phyloP scores from a whole-genome alignment of 352 stramenopile genomes.

The Globisporangium heterothallicum region DNA sequence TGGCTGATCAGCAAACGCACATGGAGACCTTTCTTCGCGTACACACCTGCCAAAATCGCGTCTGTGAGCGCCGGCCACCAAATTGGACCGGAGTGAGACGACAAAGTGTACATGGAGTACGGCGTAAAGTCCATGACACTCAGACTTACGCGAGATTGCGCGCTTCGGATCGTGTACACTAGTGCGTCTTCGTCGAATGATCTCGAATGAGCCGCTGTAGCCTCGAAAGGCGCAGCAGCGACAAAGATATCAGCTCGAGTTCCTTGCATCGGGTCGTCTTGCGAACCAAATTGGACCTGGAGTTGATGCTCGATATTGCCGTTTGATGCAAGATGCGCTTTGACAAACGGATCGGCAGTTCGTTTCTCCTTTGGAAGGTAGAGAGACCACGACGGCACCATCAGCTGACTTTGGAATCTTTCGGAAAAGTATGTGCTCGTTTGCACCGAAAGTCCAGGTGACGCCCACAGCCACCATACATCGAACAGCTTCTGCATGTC shows the following conservation, averaged over 20 bases:
- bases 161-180: constrained; percentile 66
- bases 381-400: constrained; percentile 58
- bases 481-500: constrained; percentile 67
- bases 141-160: constrained; percentile 44
- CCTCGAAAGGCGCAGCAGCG: constrained; percentile 54
- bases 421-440: constrained; percentile 52
- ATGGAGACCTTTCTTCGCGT: constrained; percentile 40
- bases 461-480: constrained; percentile 65
- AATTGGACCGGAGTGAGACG: constrained; percentile 39
- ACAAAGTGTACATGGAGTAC: constrained; percentile 56
- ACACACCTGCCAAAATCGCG: constrained; percentile 50
- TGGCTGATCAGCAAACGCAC: constrained; percentile 71
- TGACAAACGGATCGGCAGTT: constrained; percentile 41
- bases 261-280: background rate
- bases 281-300: constrained; percentile 15
- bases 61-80: constrained; percentile 65
- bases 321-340: constrained; percentile 28
- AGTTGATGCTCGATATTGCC: constrained; percentile 57
- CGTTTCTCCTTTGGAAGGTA: constrained; percentile 30
- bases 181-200: constrained; percentile 68
- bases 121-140: constrained; percentile 83
- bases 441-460: constrained; percentile 20
- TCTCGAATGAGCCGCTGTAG: constrained; percentile 36
- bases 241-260: constrained; percentile 42
- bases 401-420: constrained; percentile 44